Evolutionary conservation across 495 filamentous ascomycete species (phyloP), one percentile per base, ranked within the genome.

Genomic region (Neurospora sp.): DNA sequence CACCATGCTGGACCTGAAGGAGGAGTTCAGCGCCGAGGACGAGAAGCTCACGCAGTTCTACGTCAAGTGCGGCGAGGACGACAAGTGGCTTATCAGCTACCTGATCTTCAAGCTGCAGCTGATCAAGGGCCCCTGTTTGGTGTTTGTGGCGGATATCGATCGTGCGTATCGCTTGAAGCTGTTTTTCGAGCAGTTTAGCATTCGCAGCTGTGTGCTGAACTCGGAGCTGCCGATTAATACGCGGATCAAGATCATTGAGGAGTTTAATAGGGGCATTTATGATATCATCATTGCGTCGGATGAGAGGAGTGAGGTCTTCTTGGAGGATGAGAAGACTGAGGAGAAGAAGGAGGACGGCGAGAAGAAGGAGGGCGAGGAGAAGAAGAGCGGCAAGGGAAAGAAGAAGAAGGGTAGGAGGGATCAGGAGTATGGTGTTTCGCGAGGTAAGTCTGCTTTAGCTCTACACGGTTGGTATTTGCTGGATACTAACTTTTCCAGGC

Each of bases 241-340:
- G 8, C 87, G 96, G 24, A 89, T 98, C 59, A 96, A 98, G 83
- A 92, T 97, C 37, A 94, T 99, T 11, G 91, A 99, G 77, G 93
- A 98, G 80, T 99, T 98, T 84, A 99, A 98, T 84, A 54, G 42
- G 43, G 78, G 78, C 17, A 79, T 81, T 31, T 99, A 98, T 83
- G 95, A 98, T 75, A 97, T 98, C 74, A 94, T 99, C 73, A 94
- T 99, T 77, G 96, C 96, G 5, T 92, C 93, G 0, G 96, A 99
- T 79, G 96, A 99, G 80, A 90, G 92, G 74, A 77, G 74, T 78
- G 94, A 97, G 79, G 86, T 96, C 6, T 78, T 97, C 71, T 92
- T 92, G 4, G 84, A 89, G 39, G 88, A 88, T 78, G 78, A 86
- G 76, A 80, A 76, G 38, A 75, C 79, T 31, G 79, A 76, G 10